A percentile compares a stretch with the other conserved stretches of the same genome.
phyloP scores from a whole-genome alignment of 345 rosid genomes.

The Physaria fendleri region DNA sequence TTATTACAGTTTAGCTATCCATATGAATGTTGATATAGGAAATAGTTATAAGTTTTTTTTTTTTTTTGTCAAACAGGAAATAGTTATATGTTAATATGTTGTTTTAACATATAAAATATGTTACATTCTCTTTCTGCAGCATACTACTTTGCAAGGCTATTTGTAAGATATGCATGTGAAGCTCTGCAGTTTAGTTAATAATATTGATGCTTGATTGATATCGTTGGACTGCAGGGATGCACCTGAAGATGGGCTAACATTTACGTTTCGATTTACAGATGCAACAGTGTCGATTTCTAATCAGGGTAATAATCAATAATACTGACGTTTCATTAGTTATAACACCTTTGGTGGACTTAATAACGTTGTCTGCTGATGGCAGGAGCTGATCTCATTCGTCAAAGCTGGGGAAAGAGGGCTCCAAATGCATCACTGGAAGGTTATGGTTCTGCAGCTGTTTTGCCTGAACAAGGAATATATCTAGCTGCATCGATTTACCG shows the following conservation, averaged over 20 bases:
- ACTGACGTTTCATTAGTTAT: conserved; percentile 2
- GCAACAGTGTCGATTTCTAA: conserved; percentile 65
- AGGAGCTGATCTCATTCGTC: conserved; percentile 76
- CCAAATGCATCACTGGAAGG: conserved; percentile 82
- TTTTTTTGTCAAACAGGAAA: no score
- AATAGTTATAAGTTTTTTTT: no score
- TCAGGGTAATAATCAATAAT: conserved; percentile 58
- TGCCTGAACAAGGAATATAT: conserved; percentile 99
- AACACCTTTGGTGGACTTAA: conserved; percentile 6
- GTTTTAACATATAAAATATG: neutral
- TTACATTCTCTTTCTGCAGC: neutral
- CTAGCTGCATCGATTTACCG: conserved; percentile 92
- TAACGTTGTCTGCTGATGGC: conserved; percentile 5
- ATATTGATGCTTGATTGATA: conserved; percentile 25
- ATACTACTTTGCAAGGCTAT: neutral
- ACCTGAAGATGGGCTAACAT: conserved; percentile 84
- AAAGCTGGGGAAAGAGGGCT: conserved; percentile 90
- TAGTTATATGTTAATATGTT: no score
- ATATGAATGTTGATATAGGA: neutral
- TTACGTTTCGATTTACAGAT: conserved; percentile 97
- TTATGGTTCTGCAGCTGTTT: conserved; percentile 92
- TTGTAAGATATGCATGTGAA: no score
- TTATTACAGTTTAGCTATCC: neutral
- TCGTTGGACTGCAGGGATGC: conserved; percentile 57
- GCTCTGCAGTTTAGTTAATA: conserved; percentile 11